Base-by-base conservation (phyloP, 441 rosid species). In the Syzygium malaccense region DNA sequence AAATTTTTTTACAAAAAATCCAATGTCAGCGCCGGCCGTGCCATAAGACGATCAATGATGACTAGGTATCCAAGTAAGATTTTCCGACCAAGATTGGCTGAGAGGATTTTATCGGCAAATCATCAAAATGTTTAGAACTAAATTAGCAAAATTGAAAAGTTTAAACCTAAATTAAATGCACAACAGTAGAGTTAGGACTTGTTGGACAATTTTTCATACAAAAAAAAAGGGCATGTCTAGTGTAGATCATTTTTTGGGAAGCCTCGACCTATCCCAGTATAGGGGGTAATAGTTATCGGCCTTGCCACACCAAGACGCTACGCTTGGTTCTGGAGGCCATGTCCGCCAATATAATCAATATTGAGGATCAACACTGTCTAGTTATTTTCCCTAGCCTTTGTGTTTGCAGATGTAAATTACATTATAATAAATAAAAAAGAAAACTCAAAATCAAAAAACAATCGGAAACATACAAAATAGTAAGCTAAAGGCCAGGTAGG, bases 21-120 rank as follows among this genome's bases (percentile, higher is more conserved):
- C 15, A 5, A 12, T 14, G 15, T 58, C 28, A 26, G 13, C 15
- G 0, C 30, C 5, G 3, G 30, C 2, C 14, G 7, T 26, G 30
- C 28, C 64, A 58, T 58, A 58, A 1, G 3, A 58, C 3, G 3
- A 14, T 14, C 3, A 0, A 15, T 5, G 64, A 6, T 0, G 7
- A 25, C 3, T 26, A 3, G 30, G 30, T 58, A 26, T 26, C 64
- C 64, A 58, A 17, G 13, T 58, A 58, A 58, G 28, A 26, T 58
- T 58, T 58, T 58, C 64, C 1, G 0, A 26, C 28, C 14, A 58
- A 58, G 28, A 66, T 32, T 32, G 9, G 5, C 2, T 3, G 0
- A 9, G 17, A 30, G 2, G 23, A 64, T 30, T 15, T 30, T 8
- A 30, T 30, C 8, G 19, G 12, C 8, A 64, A 64, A 64, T 64